Evolutionary conservation across 2,329 filamentous ascomycete species (phyloP).

Genomic region (Rasamsonia emersonii): DNA sequence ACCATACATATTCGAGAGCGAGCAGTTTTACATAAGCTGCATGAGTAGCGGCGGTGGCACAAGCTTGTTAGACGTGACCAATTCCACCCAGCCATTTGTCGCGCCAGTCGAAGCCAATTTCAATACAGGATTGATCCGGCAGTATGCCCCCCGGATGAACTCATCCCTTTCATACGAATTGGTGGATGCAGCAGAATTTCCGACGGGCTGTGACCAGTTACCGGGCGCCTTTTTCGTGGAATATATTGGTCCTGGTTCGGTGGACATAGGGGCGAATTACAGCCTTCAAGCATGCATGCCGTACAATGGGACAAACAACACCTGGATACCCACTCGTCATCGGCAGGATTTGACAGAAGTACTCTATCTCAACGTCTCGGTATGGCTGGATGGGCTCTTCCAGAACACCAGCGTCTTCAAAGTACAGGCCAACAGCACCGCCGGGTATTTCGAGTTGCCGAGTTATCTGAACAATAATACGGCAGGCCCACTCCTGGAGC

Average conservation of each 20-base stretch:
- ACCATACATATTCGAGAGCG: too few species aligned
- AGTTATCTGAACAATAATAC: conserved; percentile 1
- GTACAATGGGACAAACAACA: not conserved
- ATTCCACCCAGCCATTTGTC: too few species aligned
- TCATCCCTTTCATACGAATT: not conserved
- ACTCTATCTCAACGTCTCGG: not conserved
- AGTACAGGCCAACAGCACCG: conserved; percentile 1
- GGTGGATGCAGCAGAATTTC: not conserved
- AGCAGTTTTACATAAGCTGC: too few species aligned
- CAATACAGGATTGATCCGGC: too few species aligned
- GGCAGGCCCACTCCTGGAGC: not conserved
- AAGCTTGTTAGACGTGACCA: too few species aligned
- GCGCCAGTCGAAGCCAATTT: too few species aligned
- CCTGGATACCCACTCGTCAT: not conserved
- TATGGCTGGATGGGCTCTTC: not conserved
- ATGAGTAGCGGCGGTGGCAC: too few species aligned
- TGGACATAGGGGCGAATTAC: too few species aligned
- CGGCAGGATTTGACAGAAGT: not conserved
- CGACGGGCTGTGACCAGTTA: too few species aligned
- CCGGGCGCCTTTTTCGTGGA: too few species aligned
- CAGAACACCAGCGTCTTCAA: not conserved
- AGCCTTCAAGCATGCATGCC: too few species aligned
- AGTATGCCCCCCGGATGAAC: not conserved
- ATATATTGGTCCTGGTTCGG: too few species aligned
- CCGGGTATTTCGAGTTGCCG: conserved; percentile 3